Evolutionary conservation across 1,284 basidiomycete species (phyloP), one percentile per base, ranked within the genome.

Genomic region (Cutaneotrichosporon mucoides): DNA sequence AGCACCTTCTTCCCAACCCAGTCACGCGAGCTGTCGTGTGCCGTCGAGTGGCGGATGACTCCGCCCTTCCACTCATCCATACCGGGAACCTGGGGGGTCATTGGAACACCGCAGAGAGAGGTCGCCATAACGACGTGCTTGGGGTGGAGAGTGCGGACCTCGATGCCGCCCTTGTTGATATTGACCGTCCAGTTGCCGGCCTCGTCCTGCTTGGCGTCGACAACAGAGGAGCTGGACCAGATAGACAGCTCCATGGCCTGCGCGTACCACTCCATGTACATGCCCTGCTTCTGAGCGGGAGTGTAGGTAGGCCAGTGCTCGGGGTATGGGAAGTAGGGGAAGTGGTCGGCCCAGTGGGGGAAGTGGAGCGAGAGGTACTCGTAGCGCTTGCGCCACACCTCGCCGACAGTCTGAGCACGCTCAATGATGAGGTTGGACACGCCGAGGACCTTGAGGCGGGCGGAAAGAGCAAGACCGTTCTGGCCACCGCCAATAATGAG

Each of bases 301-400:
- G 83, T 82, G 66, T 82, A 85, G 0, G 84, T 82, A 0, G 86
- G 85, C 85, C 86, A 88, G 15, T 74, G 70, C 10, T 66, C 44
- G 34, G 80, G 80, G 62, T 76, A 81, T 3, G 68, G 65, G 16
- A 75, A 81, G 61, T 64, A 85, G 76, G 82, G 80, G 48, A 85
- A 52, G 62, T 72, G 68, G 56, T 72, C 67, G 24, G 62, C 66
- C 67, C 66, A 86, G 53, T 86, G 83, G 15, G 85, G 82, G 67
- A 85, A 82, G 66, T 88, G 85, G 46, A 88, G 75, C 58, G 82
- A 85, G 37, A 86, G 74, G 9, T 82, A 81, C 59, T 85, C 81
- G 68, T 86, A 86, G n/a, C 86, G 76, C 7, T 55, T 56, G 57
- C 83, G 69, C 76, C 79, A 80, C 54, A 64, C 73, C 53, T 80